Evolutionary conservation across 768 basidiomycete genomes (phyloP), one percentile per base, ranked within the genome.

Genomic region (Mycena olivaceomarginata): DNA sequence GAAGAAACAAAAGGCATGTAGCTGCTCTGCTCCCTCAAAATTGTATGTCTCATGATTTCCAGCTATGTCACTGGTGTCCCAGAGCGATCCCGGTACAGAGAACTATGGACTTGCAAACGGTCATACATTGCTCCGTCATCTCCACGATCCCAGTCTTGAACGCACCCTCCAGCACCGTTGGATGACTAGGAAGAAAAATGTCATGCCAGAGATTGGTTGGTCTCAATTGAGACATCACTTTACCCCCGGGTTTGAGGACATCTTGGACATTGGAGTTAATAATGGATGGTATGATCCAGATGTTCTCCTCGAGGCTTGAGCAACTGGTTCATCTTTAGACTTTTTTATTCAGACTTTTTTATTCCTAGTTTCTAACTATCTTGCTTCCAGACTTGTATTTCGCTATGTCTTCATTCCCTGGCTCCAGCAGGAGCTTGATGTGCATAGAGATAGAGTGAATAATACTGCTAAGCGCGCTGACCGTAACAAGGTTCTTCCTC

Each of bases 361-460:
- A 45, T 53, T 18, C 43, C 9, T 1, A 11, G 43, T 45, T 16
- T 31, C 31, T 31, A 3, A 31, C 31, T 31, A 31, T 31, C 31
- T 31, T 31, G 31, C 31, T 9, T 20, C 6, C 40, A 84, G 82
- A 0, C 68, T 86, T 48, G 68, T 86, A 0, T 89, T 87, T 72
- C 81, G 81, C 2, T 88, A 85, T 83, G 66, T 87, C 6, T 82
- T 84, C 5, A 85, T 88, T 56, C 86, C 85, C 1, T 87, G 84
- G 83, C 68, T 87, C 11, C 87, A 87, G 72, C 51, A 43, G 1
- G 85, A 88, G 73, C 74, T 88, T 5, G 84, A 88, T 79, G 60
- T 56, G 1, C 86, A 81, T 68, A 57, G 72, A 2, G 10, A 56
- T 7, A 79, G 60, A 7, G 53, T 69, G 40, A 86, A 85, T 67